Evolutionary conservation across 2,329 filamentous ascomycete species (phyloP).

Genomic region (Fusarium coicis): DNA sequence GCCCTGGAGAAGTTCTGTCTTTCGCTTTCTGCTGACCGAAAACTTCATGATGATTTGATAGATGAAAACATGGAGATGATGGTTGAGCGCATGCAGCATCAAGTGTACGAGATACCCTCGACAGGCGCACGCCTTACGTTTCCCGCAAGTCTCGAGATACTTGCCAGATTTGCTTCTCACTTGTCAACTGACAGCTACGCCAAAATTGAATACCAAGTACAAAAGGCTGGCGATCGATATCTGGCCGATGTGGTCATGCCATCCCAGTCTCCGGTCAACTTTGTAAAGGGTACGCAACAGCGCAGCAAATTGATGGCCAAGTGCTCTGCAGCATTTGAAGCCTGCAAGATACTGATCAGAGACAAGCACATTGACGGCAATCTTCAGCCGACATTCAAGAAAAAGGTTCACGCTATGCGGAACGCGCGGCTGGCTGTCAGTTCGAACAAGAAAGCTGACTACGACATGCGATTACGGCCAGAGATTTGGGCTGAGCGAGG

Average conservation of each 20-base stretch:
- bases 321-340: constrained; percentile 87
- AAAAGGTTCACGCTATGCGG: constrained; percentile 80
- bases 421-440: constrained; percentile 88
- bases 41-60: constrained; percentile 49
- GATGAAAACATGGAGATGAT: constrained; percentile 25
- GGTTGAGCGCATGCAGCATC: constrained; percentile 50
- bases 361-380: constrained; percentile 76
- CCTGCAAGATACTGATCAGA: constrained; percentile 76
- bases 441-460: constrained; percentile 77
- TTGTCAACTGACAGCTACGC: constrained; percentile 54
- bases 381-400: constrained; percentile 78
- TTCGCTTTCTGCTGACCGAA: constrained; percentile 77
- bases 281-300: constrained; percentile 70
- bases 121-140: constrained; percentile 86
- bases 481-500: constrained; percentile 71
- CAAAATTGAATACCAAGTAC: constrained; percentile 70
- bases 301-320: constrained; percentile 82
- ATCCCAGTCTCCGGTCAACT: constrained; percentile 75
- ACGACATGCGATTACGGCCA: constrained; percentile 84
- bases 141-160: constrained; percentile 74
- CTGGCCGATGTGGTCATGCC: constrained; percentile 84
- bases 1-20: constrained; percentile 81
- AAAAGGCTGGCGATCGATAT: constrained; percentile 67
- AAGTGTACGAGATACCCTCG: constrained; percentile 67
- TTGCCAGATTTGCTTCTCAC: constrained; percentile 79